These are phyloP conservation scores for Pleoardoris graminearum DNA, from an alignment of 2,329 filamentous ascomycete species.

Conservation along the genomic window DNA sequence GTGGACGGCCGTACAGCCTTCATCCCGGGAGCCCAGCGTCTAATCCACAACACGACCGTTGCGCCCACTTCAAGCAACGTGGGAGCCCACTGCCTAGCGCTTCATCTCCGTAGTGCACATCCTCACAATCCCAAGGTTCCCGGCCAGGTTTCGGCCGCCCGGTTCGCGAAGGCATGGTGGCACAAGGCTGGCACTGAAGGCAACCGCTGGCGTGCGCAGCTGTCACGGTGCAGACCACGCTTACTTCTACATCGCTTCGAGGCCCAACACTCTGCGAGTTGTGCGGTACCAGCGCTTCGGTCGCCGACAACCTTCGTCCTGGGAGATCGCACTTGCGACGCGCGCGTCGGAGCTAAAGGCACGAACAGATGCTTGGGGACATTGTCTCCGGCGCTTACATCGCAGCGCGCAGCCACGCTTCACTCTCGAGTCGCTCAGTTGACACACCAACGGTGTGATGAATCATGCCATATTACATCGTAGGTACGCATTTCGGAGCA, in stretches of 20 bases:
- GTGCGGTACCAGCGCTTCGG: not conserved
- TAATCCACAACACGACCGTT: conserved; percentile 6
- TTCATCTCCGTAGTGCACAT: conserved; percentile 1
- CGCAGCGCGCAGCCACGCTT: not conserved
- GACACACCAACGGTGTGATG: not conserved
- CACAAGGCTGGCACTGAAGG: conserved; percentile 2
- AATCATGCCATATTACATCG: not conserved
- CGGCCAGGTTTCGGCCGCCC: not conserved
- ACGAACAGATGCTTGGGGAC: not conserved
- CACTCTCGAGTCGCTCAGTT: not conserved
- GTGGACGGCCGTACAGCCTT: not conserved
- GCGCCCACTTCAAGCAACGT: not conserved
- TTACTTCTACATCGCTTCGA: too few relatives aligned
- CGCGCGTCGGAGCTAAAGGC: not conserved
- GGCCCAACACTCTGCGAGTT: not conserved
- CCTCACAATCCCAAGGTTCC: too few relatives aligned
- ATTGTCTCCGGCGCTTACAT: conserved; percentile 3
- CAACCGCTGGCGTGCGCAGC: not conserved
- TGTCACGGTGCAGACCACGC: not conserved
- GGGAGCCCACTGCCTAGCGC: not conserved
- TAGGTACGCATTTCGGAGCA: too few relatives aligned
- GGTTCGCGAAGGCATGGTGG: not conserved
- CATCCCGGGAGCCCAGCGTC: not conserved
- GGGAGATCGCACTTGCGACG: not conserved
- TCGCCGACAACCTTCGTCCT: conserved; percentile 1